Evolutionary conservation across 2,329 filamentous ascomycete genomes (phyloP), one percentile per base, ranked within the genome.

Genomic region (Chalaropsis thielavioides): DNA sequence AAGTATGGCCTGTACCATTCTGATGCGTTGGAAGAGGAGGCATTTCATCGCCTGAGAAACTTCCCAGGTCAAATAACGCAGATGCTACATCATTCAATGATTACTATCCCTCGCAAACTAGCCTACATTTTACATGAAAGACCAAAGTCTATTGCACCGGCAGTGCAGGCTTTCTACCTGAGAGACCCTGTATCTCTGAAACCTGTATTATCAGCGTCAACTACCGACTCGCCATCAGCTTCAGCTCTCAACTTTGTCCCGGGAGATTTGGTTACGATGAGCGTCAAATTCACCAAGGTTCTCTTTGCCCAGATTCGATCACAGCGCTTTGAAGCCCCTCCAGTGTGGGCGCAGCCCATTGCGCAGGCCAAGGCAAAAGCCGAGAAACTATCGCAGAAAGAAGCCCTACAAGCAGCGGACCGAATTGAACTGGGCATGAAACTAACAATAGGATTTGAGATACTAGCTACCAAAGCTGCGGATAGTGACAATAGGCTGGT

Each of bases 111-210:
- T 0, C 84, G 94, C 66, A 91, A 87, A 69, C 76, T 96, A 35
- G 92, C 91, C 6, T 86, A 86, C 69, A 79, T 97, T 44, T 76
- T 99, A 1, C 88, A 92, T 70, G 76, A 82, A 54, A 83, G 86
- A 24, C 89, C 92, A 0, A 82, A 85, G 17, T 85, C 88, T 67
- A 85, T 97, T 66, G 87, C 91, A 1, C 85, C 91, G 0, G 91
- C 90, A 1, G 83, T 92, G 2, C 95, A 99, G 74, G 85, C 88
- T 0, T 97, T 99, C 74, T 97, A 97, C 73, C 81, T 96, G 15
- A 85, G 94, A 68, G 92, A 97, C 71, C 87, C 90, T 0, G 80
- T 90, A 66, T 81, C 87, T 0, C 75, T 96, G 54, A 87, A 86
- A 64, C 83, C 85, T 0, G 77, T 96, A 2, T 77, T 85, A 64